phyloP scores from a whole-genome alignment of 768 basidiomycete species.

The Naganishia friedmannii region DNA sequence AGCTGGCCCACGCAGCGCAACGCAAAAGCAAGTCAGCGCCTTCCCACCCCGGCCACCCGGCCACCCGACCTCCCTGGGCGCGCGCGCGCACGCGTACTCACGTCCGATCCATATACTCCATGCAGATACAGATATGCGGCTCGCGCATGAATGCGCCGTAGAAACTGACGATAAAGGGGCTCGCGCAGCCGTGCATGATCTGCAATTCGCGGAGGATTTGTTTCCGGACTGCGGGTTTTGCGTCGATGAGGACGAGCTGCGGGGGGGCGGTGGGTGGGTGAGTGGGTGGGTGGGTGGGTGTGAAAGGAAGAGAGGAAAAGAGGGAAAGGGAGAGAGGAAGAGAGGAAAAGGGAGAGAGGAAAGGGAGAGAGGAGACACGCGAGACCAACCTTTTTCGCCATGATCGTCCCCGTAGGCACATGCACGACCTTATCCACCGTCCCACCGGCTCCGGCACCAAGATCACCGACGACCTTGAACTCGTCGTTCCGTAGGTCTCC shows the following conservation, averaged over 20 bases:
- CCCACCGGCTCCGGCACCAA: slow-evolving; percentile 94
- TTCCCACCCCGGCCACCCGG: too few relatives aligned
- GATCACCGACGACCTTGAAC: slow-evolving; percentile 80
- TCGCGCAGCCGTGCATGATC: slow-evolving; percentile 97
- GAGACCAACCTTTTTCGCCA: slow-evolving; percentile 89
- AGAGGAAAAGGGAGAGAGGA: too few relatives aligned
- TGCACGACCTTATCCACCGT: slow-evolving; percentile 97
- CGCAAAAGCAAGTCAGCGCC: neutral
- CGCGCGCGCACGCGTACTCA: too few relatives aligned
- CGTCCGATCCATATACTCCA: slow-evolving; percentile 67
- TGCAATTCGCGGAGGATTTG: slow-evolving; percentile 96
- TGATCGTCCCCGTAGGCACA: slow-evolving; percentile 79
- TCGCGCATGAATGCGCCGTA: slow-evolving; percentile 94
- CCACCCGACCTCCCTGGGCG: too few relatives aligned
- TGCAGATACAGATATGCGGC: slow-evolving; percentile 98
- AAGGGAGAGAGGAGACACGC: too few relatives aligned
- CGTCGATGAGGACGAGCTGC: slow-evolving; percentile 51
- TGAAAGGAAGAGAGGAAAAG: neutral
- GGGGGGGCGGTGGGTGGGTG: too few relatives aligned
- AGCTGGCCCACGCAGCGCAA: slow-evolving; percentile 53
- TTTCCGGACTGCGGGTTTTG: slow-evolving; percentile 87
- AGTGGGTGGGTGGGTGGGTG: neutral
- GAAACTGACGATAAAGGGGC: slow-evolving; percentile 91
- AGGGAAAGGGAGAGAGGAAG: neutral
- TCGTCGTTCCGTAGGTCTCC: slow-evolving; percentile 76